These are phyloP conservation scores for Triticum dicoccoides DNA, from an alignment of 176 grass and related monocot species.

Conservation along the genomic window DNA sequence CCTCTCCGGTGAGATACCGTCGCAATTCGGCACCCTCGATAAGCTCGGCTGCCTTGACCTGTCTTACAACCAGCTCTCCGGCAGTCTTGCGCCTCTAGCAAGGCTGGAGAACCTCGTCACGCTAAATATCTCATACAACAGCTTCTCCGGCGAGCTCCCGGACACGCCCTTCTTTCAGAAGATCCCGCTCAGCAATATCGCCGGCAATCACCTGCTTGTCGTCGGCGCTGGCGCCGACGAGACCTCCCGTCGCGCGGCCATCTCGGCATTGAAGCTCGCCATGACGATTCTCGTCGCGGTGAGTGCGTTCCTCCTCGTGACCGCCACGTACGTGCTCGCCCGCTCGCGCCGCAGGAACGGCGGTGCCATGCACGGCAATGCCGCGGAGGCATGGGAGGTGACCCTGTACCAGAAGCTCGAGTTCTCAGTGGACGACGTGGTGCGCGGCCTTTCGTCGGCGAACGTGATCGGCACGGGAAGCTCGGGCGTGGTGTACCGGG, in stretches of 20 bases:
- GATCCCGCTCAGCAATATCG: conserved; percentile 77
- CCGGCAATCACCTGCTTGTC: conserved; percentile 71
- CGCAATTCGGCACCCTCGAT: conserved; percentile 48
- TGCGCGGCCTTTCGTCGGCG: conserved; percentile 59
- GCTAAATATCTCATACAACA: conserved; percentile 85
- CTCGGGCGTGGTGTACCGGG: conserved; percentile 89
- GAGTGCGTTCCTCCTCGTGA: conserved; percentile 51
- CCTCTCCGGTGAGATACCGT: conserved; percentile 72
- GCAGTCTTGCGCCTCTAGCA: conserved; percentile 49
- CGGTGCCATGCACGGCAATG: background rate
- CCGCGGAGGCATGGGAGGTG: conserved; percentile 71
- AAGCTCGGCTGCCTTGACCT: conserved; percentile 85
- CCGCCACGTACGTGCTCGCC: conserved; percentile 52
- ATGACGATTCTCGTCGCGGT: conserved; percentile 68
- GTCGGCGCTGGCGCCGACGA: conserved; percentile 31
- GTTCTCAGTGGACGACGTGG: conserved; percentile 71
- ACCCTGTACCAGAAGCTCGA: conserved; percentile 96
- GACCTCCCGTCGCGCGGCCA: conserved; percentile 20
- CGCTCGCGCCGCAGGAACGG: conserved; percentile 38
- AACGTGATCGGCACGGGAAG: conserved; percentile 93
- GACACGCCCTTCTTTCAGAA: conserved; percentile 88
- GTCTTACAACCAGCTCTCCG: conserved; percentile 77
- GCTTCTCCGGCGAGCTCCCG: conserved; percentile 75
- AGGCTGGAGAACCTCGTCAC: conserved; percentile 75
- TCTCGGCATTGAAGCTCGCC: conserved; percentile 66